Evolutionary conservation across 805 yeast genomes (phyloP).

Genomic region (Candida jianshihensis): DNA sequence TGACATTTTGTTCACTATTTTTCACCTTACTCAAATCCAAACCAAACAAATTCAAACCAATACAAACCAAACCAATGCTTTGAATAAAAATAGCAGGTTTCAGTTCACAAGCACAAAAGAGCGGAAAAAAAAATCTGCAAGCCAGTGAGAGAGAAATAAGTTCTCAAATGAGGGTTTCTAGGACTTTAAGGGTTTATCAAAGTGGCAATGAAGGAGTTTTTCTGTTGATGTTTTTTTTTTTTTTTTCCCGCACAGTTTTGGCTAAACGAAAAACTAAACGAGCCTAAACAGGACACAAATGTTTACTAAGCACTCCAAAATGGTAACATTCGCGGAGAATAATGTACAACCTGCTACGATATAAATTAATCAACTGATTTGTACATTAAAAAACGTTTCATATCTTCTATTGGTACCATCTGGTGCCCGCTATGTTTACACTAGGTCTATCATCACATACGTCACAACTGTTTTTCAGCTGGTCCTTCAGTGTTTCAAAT

Average conservation of each 20-base stretch:
- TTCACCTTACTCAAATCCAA: background rate
- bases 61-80: background rate
- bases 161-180: no score
- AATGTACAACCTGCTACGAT: no score
- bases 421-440: constrained; percentile 15
- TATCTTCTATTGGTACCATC: constrained; percentile 25
- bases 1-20: constrained; percentile 11
- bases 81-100: no score
- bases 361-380: no score
- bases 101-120: no score
- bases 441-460: constrained; percentile 1
- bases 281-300: background rate
- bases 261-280: background rate
- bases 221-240: no score
- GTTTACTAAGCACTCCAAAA: background rate
- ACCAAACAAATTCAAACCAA: background rate
- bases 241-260: background rate
- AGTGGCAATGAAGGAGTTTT: no score
- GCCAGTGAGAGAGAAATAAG: no score
- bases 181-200: no score
- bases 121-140: no score
- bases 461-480: background rate
- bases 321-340: background rate
- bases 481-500: background rate
- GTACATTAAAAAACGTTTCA: background rate